Evolutionary conservation across 768 basidiomycete genomes (phyloP).

Genomic region (Tylopilus sp.): DNA sequence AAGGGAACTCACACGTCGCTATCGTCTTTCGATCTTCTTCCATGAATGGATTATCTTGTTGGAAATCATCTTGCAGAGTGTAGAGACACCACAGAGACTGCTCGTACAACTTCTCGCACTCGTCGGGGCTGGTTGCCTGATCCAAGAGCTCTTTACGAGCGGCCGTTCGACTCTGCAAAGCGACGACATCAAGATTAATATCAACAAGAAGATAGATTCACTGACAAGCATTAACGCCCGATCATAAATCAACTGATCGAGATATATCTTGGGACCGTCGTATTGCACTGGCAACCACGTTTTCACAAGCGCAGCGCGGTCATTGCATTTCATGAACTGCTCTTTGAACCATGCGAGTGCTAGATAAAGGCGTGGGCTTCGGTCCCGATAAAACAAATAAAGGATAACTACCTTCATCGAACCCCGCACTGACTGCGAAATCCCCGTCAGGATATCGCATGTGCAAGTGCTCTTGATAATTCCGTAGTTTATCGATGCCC

Average conservation of each 20-base stretch:
- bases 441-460: conserved; percentile 76
- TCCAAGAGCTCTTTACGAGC: conserved; percentile 88
- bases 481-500: conserved; percentile 81
- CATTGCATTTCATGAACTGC: conserved; percentile 92
- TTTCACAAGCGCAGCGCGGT: conserved; percentile 84
- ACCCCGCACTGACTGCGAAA: conserved; percentile 74
- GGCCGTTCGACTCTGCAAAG: conserved; percentile 79
- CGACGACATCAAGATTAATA: background rate
- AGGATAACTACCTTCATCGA: conserved; percentile 59
- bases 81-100: conserved; percentile 93
- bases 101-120: conserved; percentile 93
- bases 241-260: conserved; percentile 92
- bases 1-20: conserved; percentile 55
- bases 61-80: conserved; percentile 86
- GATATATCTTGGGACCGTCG: conserved; percentile 75
- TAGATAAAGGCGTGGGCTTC: conserved; percentile 25
- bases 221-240: conserved; percentile 82
- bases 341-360: conserved; percentile 89
- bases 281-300: conserved; percentile 85
- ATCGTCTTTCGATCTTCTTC: conserved; percentile 81
- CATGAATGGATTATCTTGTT: conserved; percentile 79
- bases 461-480: conserved; percentile 78
- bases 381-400: conserved; percentile 1
- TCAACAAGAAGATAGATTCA: conserved; percentile 11
- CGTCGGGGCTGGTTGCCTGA: conserved; percentile 67